A percentile compares a stretch with the other conserved stretches of the same genome.
phyloP scores from a whole-genome alignment of 106 monocot genomes.

The Allium sativum region DNA sequence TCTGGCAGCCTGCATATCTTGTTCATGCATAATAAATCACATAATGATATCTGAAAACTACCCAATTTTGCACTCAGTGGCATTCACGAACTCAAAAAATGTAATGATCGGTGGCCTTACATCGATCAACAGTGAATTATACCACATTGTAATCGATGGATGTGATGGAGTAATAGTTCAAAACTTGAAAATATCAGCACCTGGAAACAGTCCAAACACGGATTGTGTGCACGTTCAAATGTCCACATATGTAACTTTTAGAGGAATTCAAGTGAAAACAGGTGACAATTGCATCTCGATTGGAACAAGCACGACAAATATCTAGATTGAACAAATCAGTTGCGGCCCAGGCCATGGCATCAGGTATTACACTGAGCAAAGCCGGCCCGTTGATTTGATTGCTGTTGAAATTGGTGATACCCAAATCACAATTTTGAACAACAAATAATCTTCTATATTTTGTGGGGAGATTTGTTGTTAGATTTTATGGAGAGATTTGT shows the following conservation, averaged over 20 bases:
- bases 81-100: constrained; percentile 3
- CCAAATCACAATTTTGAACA: too few species aligned
- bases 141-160: constrained; percentile 5
- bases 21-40: too few species aligned
- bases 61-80: constrained; percentile 6
- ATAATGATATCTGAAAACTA: too few species aligned
- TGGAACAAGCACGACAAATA: constrained; percentile 39
- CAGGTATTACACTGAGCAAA: too few species aligned
- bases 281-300: constrained; percentile 79
- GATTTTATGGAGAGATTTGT: too few species aligned
- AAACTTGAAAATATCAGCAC: constrained; percentile 19
- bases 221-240: constrained; percentile 64
- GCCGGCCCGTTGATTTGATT: too few species aligned
- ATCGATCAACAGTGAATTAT: constrained; percentile 14
- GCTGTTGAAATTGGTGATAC: too few species aligned
- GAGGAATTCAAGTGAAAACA: constrained; percentile 30
- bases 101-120: constrained; percentile 3
- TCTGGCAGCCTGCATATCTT: too few species aligned
- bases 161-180: constrained; percentile 4
- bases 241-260: constrained; percentile 40
- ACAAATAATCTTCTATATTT: too few species aligned
- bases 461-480: too few species aligned
- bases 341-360: too few species aligned
- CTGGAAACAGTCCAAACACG: constrained; percentile 64
- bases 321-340: constrained; percentile 45